A percentile compares a stretch with the other conserved stretches of the same genome.
Conservation (phyloP, 1,284 basidiomycete species). For the Wolfiporia cocos region DNA sequence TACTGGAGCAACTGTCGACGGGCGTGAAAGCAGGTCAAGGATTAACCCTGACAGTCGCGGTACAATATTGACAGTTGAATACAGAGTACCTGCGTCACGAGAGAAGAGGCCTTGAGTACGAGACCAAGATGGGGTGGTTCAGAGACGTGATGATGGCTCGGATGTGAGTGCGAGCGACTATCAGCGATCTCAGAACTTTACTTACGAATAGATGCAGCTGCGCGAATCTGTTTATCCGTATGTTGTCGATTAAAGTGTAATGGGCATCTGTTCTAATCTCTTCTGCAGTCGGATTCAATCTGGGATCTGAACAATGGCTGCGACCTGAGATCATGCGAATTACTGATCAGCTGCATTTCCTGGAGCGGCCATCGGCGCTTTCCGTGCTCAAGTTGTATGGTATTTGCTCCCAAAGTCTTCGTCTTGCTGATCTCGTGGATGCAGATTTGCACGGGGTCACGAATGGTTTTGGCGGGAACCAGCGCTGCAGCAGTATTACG, state of each 20-base stretch:
- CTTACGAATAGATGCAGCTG: neutral
- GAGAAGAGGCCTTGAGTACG: neutral
- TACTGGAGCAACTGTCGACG: neutral
- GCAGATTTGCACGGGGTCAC: too few species aligned
- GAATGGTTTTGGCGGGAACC: too few species aligned
- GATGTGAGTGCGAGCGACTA: neutral
- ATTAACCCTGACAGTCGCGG: neutral
- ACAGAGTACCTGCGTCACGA: neutral
- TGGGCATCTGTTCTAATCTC: neutral
- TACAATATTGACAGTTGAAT: neutral
- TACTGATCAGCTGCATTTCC: neutral
- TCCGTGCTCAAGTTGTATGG: too few species aligned
- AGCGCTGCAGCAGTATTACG: too few species aligned
- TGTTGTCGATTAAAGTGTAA: neutral
- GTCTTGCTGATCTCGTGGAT: too few species aligned
- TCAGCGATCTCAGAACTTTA: neutral
- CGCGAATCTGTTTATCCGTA: neutral
- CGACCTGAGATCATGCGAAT: neutral
- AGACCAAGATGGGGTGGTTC: neutral
- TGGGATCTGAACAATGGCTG: neutral
- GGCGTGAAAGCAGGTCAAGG: neutral
- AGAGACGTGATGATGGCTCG: neutral
- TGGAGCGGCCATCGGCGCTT: too few species aligned
- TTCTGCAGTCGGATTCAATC: neutral
- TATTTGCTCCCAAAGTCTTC: too few species aligned